phyloP scores from a whole-genome alignment of 2,329 filamentous ascomycete genomes.

The Graphilbum sp. region DNA sequence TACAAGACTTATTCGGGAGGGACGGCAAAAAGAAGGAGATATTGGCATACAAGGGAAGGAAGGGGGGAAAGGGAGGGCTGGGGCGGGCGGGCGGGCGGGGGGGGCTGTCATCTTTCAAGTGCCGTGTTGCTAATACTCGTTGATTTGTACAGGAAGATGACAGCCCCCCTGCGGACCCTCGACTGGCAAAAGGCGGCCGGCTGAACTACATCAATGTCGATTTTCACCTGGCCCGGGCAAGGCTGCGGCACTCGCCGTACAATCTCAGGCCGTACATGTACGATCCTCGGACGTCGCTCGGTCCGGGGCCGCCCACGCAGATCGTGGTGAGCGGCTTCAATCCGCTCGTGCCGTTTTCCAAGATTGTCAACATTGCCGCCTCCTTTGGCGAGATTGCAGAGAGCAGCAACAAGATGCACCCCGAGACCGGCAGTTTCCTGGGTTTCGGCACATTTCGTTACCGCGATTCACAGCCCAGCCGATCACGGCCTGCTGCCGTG shows the following conservation, averaged over 20 bases:
- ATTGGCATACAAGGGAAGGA: slow-evolving; percentile 1
- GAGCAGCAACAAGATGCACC: slow-evolving; percentile 88
- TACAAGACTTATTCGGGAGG: too few relatives aligned
- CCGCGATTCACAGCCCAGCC: slow-evolving; percentile 47
- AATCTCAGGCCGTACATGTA: slow-evolving; percentile 67
- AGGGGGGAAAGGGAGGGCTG: slow-evolving; percentile 8
- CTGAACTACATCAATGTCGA: slow-evolving; percentile 53
- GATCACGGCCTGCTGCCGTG: slow-evolving; percentile 34
- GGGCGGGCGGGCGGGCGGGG: too few relatives aligned
- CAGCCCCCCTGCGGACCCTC: slow-evolving; percentile 64
- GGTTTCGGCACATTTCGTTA: slow-evolving; percentile 89
- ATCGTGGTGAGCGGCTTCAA: slow-evolving; percentile 95
- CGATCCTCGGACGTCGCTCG: slow-evolving; percentile 69
- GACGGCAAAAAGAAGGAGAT: too few relatives aligned
- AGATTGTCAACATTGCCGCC: slow-evolving; percentile 60
- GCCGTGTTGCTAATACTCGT: slow-evolving; percentile 34
- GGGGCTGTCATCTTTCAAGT: slow-evolving; percentile 42
- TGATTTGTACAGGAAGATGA: slow-evolving; percentile 54
- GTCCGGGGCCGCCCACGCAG: slow-evolving; percentile 76
- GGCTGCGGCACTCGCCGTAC: slow-evolving; percentile 57
- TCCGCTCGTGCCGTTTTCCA: slow-evolving; percentile 65
- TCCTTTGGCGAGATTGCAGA: slow-evolving; percentile 77
- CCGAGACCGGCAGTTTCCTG: slow-evolving; percentile 82
- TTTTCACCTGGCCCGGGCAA: slow-evolving; percentile 55
- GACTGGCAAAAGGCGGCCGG: slow-evolving; percentile 52